Conservation (phyloP, 1,139 yeast genomes). For the Geotrichum australiense region DNA sequence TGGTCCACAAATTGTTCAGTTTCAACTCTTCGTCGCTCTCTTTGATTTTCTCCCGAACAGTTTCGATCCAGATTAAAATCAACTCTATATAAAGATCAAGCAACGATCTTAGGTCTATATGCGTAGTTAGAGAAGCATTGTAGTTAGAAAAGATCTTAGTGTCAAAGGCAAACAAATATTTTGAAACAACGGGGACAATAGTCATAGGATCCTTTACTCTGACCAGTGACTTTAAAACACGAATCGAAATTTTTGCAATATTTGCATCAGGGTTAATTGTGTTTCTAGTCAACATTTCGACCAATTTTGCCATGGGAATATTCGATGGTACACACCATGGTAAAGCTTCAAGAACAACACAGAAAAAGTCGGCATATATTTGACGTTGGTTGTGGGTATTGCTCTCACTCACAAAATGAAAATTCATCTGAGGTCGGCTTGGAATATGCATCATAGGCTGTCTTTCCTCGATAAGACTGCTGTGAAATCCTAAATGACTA, state of each 20-base stretch:
- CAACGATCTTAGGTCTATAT: conserved; percentile 51
- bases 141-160: conserved; percentile 42
- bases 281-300: conserved; percentile 71
- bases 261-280: conserved; percentile 58
- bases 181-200: conserved; percentile 67
- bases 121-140: conserved; percentile 45
- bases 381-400: conserved; percentile 29
- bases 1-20: conserved; percentile 70
- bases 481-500: conserved; percentile 31
- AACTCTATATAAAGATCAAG: conserved; percentile 71
- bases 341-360: conserved; percentile 58
- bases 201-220: conserved; percentile 63
- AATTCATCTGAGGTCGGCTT: conserved; percentile 36
- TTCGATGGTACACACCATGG: conserved; percentile 60
- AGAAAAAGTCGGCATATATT: conserved; percentile 54
- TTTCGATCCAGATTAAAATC: conserved; percentile 65
- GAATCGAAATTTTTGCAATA: conserved; percentile 57
- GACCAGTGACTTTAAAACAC: conserved; percentile 60
- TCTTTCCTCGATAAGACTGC: conserved; percentile 22
- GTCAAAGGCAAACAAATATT: conserved; percentile 70
- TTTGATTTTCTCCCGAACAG: conserved; percentile 11
- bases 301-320: conserved; percentile 51
- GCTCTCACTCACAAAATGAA: conserved; percentile 41
- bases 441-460: conserved; percentile 10
- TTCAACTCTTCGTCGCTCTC: conserved; percentile 56